Evolutionary conservation across 495 filamentous ascomycete species (phyloP).

Genomic region (Cenococcum geophilum): DNA sequence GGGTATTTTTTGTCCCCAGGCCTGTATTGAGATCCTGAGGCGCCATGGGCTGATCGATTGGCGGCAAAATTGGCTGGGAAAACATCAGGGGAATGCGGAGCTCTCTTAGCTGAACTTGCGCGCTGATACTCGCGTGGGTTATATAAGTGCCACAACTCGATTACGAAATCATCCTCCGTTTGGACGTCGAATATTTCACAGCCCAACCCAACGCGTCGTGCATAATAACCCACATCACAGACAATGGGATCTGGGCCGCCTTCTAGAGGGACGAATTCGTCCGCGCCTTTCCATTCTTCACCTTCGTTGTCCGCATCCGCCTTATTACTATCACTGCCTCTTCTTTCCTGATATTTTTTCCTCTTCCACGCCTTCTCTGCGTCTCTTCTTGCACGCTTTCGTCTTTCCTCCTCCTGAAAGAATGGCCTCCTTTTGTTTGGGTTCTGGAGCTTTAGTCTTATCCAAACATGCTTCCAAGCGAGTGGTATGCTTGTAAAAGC

Average conservation of each 20-base stretch:
- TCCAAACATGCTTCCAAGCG: slow-evolving; percentile 43
- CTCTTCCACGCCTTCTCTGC: slow-evolving; percentile 56
- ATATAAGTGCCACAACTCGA: slow-evolving; percentile 84
- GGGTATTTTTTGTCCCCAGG: slow-evolving; percentile 64
- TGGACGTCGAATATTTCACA: slow-evolving; percentile 78
- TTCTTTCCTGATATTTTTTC: slow-evolving; percentile 34
- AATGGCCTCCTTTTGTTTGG: slow-evolving; percentile 60
- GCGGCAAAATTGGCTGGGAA: slow-evolving; percentile 39
- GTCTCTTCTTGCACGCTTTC: slow-evolving; percentile 48
- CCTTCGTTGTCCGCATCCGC: slow-evolving; percentile 35
- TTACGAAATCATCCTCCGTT: slow-evolving; percentile 92
- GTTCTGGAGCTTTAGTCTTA: slow-evolving; percentile 49
- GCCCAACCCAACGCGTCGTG: slow-evolving; percentile 79
- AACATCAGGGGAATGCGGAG: slow-evolving; percentile 31
- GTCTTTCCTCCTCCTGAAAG: slow-evolving; percentile 59
- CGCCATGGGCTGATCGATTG: slow-evolving; percentile 31
- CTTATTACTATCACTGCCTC: slow-evolving; percentile 22
- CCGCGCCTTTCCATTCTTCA: slow-evolving; percentile 38
- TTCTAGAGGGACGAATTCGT: slow-evolving; percentile 64
- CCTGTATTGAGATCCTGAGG: slow-evolving; percentile 16
- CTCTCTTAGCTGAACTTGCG: slow-evolving; percentile 22
- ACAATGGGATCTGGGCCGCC: slow-evolving; percentile 72
- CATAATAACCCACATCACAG: slow-evolving; percentile 82
- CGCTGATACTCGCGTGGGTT: slow-evolving; percentile 63
- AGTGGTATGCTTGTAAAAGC: slow-evolving; percentile 55